phyloP scores from a whole-genome alignment of 441 rosid species.

The Adansonia grandidieri region DNA sequence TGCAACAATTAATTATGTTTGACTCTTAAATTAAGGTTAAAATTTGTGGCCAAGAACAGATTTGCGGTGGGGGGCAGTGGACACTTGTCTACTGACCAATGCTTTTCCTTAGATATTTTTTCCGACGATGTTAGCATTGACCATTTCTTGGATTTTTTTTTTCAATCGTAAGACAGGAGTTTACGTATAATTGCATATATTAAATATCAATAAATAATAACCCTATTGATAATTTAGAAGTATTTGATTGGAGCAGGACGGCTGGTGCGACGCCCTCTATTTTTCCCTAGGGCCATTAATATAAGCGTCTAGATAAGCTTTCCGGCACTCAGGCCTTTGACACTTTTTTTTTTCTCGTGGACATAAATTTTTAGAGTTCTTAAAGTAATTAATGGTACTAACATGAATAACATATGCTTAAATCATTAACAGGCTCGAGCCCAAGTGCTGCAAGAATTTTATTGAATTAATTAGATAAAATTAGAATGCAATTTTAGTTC shows the following conservation, averaged over 20 bases:
- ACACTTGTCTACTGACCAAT: neutral
- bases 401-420: too few relatives aligned
- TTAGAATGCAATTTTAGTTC: too few relatives aligned
- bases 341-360: neutral
- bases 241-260: neutral
- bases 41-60: neutral
- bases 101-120: conserved; percentile 12
- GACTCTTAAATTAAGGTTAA: neutral
- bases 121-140: neutral
- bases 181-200: neutral
- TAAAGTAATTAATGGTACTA: neutral
- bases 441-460: too few relatives aligned
- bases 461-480: too few relatives aligned
- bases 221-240: neutral
- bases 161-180: neutral
- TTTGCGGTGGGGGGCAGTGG: neutral
- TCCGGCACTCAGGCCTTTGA: neutral
- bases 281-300: neutral
- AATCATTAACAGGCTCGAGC: too few relatives aligned
- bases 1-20: neutral
- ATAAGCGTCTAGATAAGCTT: neutral
- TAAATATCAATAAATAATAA: neutral
- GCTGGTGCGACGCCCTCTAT: neutral
- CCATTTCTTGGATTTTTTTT: neutral
- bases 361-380: neutral